phyloP scores from a whole-genome alignment of 1,284 basidiomycete species.

The Rhodofomes roseus region DNA sequence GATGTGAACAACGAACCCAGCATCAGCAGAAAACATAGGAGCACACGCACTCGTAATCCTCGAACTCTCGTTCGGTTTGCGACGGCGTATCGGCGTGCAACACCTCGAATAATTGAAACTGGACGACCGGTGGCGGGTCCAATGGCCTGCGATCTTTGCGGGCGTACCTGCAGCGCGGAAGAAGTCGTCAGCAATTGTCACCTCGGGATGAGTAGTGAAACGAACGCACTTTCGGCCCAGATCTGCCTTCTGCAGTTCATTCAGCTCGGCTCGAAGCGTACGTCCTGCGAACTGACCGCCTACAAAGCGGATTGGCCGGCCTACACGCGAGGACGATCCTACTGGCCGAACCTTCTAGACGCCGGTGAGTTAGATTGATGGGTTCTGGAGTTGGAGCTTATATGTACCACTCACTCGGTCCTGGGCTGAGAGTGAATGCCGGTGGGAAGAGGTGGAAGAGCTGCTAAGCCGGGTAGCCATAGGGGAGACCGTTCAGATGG shows the following conservation, averaged over 20 bases:
- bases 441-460: too few species aligned
- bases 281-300: slow-evolving; percentile 9
- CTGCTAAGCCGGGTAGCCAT: background rate
- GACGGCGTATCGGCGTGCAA: slow-evolving; percentile 22
- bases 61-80: slow-evolving; percentile 32
- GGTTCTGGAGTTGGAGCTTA: background rate
- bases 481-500: background rate
- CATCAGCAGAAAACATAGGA: background rate
- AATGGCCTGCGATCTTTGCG: slow-evolving; percentile 35
- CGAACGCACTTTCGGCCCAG: slow-evolving; percentile 12
- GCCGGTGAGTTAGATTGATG: background rate
- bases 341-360: background rate
- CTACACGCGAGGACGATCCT: background rate
- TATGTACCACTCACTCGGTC: background rate
- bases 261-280: slow-evolving; percentile 10
- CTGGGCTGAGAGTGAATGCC: background rate
- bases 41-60: slow-evolving; percentile 34
- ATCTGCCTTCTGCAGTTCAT: slow-evolving; percentile 14
- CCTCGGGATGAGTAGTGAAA: background rate
- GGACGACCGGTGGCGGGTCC: slow-evolving; percentile 37
- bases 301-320: slow-evolving; percentile 5
- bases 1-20: slow-evolving; percentile 1
- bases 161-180: slow-evolving; percentile 23
- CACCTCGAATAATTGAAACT: slow-evolving; percentile 25
- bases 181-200: background rate